Evolutionary conservation across 331 rosid genomes (phyloP), one percentile per base, ranked within the genome.

Genomic region (Pyracantha coccinea): DNA sequence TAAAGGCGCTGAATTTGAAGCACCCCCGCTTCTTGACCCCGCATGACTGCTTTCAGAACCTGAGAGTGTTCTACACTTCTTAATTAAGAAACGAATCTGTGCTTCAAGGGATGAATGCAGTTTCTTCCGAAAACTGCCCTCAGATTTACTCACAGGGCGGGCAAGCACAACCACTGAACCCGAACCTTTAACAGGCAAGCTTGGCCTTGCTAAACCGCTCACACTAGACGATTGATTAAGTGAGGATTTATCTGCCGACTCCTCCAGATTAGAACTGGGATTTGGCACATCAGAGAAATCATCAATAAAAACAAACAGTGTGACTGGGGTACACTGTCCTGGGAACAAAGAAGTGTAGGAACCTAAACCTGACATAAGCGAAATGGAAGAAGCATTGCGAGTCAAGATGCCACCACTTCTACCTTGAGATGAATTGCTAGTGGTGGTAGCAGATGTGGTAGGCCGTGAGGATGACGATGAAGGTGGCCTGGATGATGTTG

Each of bases 331-430:
- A 82, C 98, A 91, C 80, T 87, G 97, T 80, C 98, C 97, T 28
- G 96, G 98, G 85, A 91, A 90, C 89, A 91, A 85, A 81, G 95
- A 90, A 82, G 96, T 71, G 87, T 88, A 85, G 71, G 98, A 93
- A 79, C 96, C 95, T 77, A 87, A 89, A 74, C 97, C 96, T 63
- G 97, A 91, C 97, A 90, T 91, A 57, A 86, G 88, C 57, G 97
- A 87, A 81, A 89, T 68, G 60, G 85, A 68, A 16, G 96, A 91
- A 15, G 82, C 88, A 87, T 83, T 86, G 79, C 91, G 90, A 77
- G 78, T 82, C 86, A 81, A 75, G 75, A 79, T 82, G 75, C 87
- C 83, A 77, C 96, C 91, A 41, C 86, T 83, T 83, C 88, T 88
- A 76, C 86, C 84, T 4, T 94, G 91, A 68, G 95, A 91, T 41